Conservation (phyloP, 108 stramenopile genomes). For the Pseudonitzschia pungens region DNA sequence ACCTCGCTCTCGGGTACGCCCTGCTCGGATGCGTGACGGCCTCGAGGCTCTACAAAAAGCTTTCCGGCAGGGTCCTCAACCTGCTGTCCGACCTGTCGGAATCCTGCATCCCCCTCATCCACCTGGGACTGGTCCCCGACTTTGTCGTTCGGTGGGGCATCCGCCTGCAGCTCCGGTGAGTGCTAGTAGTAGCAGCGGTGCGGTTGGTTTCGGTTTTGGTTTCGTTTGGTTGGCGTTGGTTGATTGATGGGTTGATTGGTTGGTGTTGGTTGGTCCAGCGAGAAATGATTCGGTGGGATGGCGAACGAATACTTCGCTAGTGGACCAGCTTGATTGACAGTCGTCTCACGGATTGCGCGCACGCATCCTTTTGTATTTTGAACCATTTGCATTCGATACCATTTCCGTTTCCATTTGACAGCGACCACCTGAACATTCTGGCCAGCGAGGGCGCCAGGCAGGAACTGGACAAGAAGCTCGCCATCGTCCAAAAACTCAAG, state of each 20-base stretch:
- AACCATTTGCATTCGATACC: too few relatives aligned
- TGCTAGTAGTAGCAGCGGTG: not conserved
- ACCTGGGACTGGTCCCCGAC: slow-evolving; percentile 61
- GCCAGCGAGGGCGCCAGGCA: slow-evolving; percentile 30
- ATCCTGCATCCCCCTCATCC: slow-evolving; percentile 37
- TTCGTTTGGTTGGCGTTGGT: too few relatives aligned
- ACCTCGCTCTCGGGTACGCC: slow-evolving; percentile 48
- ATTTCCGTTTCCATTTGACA: too few relatives aligned
- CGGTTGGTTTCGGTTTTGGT: not conserved
- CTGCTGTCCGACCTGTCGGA: slow-evolving; percentile 40
- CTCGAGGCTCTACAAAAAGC: slow-evolving; percentile 36
- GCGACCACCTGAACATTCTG: slow-evolving; percentile 50
- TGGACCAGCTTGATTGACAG: too few relatives aligned
- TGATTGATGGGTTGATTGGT: too few relatives aligned
- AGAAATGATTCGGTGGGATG: too few relatives aligned
- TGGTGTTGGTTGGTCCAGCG: too few relatives aligned
- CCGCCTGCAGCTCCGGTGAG: slow-evolving; percentile 49
- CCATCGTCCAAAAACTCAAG: slow-evolving; percentile 53
- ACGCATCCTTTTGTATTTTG: too few relatives aligned
- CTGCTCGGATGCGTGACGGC: slow-evolving; percentile 30
- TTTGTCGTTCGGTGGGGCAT: slow-evolving; percentile 69
- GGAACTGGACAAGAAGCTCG: slow-evolving; percentile 52
- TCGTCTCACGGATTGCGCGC: too few relatives aligned
- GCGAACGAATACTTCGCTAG: too few relatives aligned
- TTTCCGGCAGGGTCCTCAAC: slow-evolving; percentile 47